These are phyloP conservation scores for Aspergillus niger DNA, from an alignment of 2,329 filamentous ascomycete species.

Conservation along the genomic window DNA sequence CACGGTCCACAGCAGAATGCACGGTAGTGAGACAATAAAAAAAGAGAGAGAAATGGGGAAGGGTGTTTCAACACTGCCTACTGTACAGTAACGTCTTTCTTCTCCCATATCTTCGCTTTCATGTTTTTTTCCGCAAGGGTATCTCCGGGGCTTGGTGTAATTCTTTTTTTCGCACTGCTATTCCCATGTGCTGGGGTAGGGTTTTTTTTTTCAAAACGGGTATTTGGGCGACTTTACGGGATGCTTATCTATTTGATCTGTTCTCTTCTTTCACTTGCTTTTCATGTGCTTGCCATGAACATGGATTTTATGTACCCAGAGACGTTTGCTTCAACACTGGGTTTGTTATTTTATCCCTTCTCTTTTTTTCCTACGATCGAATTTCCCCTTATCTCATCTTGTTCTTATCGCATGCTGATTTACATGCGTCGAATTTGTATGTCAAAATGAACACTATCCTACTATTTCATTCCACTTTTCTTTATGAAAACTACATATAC, in stretches of 20 bases:
- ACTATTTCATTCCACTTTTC: background rate
- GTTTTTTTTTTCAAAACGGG: background rate
- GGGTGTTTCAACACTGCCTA: conserved; percentile 11
- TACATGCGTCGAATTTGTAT: conserved; percentile 1
- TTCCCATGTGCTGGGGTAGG: background rate
- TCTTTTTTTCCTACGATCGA: background rate
- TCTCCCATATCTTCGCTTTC: background rate
- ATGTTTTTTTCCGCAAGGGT: background rate
- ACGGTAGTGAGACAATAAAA: conserved; percentile 8
- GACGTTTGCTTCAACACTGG: conserved; percentile 6
- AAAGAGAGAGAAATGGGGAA: no score
- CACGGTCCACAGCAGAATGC: conserved; percentile 26
- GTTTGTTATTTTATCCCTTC: conserved; percentile 15
- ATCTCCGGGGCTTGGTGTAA: conserved; percentile 12
- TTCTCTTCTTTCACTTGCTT: conserved; percentile 3
- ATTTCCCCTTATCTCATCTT: background rate
- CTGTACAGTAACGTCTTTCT: conserved; percentile 20
- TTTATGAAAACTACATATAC: background rate
- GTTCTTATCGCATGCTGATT: background rate
- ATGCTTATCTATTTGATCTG: background rate
- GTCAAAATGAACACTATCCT: background rate
- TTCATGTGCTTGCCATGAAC: background rate
- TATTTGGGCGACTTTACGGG: conserved; percentile 2
- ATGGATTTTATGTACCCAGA: conserved; percentile 4
- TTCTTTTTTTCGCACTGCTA: background rate